These are phyloP conservation scores for Macrophomina pseudophaseolina DNA, from an alignment of 2,329 filamentous ascomycete genomes.

Conservation along the genomic window DNA sequence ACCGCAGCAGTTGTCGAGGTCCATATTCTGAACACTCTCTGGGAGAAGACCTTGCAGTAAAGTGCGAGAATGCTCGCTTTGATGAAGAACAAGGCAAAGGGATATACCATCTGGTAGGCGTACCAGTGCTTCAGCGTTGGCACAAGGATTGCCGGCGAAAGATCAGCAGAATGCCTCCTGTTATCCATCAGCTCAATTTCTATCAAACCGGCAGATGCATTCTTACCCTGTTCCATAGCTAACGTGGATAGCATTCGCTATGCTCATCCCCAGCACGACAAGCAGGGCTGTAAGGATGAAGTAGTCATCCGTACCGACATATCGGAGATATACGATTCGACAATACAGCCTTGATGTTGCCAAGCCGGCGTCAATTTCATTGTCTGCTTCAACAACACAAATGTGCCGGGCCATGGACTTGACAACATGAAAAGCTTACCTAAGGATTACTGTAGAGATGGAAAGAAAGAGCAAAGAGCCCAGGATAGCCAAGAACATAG, in stretches of 20 bases:
- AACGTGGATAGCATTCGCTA: conserved; percentile 28
- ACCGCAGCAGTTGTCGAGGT: conserved; percentile 26
- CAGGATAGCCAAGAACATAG: conserved; percentile 31
- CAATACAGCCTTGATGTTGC: conserved; percentile 26
- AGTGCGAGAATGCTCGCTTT: conserved; percentile 35
- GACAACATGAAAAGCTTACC: not conserved
- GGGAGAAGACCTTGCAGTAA: conserved; percentile 33
- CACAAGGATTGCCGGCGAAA: conserved; percentile 29
- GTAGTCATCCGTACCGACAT: conserved; percentile 32
- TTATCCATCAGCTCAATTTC: not conserved
- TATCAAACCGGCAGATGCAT: too few relatives aligned
- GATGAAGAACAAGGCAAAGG: conserved; percentile 33
- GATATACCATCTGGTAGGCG: conserved; percentile 35
- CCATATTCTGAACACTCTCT: conserved; percentile 28
- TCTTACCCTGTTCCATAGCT: conserved; percentile 30
- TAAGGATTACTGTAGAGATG: conserved; percentile 27
- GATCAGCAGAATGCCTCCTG: conserved; percentile 29
- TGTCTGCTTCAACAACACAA: not conserved
- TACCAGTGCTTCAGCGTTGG: conserved; percentile 35
- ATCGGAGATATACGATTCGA: conserved; percentile 26
- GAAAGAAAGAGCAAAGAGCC: conserved; percentile 30
- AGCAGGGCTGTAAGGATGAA: conserved; percentile 30
- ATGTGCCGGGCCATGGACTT: too few relatives aligned
- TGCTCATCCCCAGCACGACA: conserved; percentile 26
- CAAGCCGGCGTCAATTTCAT: not conserved